Evolutionary conservation across 2,329 filamentous ascomycete genomes (phyloP).

Genomic region (Fusarium mexicanum): DNA sequence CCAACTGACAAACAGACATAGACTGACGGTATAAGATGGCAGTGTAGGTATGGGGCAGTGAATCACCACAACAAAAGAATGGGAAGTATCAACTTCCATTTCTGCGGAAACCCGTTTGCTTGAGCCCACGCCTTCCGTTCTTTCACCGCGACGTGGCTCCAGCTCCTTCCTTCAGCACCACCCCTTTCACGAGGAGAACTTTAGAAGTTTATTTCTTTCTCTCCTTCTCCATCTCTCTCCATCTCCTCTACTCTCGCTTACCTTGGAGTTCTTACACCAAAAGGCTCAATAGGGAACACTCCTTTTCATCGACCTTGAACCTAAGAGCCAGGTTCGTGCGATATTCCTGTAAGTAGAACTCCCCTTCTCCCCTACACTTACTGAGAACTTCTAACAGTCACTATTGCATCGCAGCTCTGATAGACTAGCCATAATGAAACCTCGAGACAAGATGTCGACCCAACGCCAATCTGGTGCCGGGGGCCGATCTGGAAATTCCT

Average conservation of each 20-base stretch:
- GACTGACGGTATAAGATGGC: background rate
- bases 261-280: no score
- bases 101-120: background rate
- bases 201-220: background rate
- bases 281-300: no score
- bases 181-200: background rate
- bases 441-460: background rate
- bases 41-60: no score
- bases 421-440: background rate
- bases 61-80: no score
- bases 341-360: background rate
- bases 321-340: no score
- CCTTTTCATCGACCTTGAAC: no score
- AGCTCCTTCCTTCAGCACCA: background rate
- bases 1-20: background rate
- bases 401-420: background rate
- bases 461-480: background rate
- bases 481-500: background rate
- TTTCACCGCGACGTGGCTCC: background rate
- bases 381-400: background rate
- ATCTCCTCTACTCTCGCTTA: no score
- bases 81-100: no score
- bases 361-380: background rate
- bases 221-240: no score
- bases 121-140: background rate